Percentiles rank a stretch among this genome's conserved stretches.
These are phyloP conservation scores for Aureobasidium leucospermi DNA, from an alignment of 2,329 filamentous ascomycete species.

Conservation along the genomic window DNA sequence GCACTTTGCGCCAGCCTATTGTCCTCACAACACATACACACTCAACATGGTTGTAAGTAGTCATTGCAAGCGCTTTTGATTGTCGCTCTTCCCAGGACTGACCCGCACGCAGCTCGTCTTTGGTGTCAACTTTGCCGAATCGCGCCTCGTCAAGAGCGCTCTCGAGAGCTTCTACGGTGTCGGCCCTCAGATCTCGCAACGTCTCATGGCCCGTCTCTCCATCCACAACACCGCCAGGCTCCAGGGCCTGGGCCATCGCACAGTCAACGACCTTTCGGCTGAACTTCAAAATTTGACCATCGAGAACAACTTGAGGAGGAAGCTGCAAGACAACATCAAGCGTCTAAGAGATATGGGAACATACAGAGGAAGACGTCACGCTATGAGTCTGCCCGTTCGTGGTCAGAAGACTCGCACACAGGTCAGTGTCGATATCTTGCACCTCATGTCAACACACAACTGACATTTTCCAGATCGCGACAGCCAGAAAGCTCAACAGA, in stretches of 20 bases:
- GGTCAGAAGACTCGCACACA: conserved; percentile 83
- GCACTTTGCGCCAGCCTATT: too few species aligned
- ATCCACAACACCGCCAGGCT: conserved; percentile 80
- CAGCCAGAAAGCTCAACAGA: conserved; percentile 51
- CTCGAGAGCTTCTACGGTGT: conserved; percentile 84
- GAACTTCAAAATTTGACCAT: conserved; percentile 89
- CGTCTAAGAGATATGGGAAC: conserved; percentile 84
- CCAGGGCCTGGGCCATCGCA: conserved; percentile 65
- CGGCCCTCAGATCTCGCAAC: conserved; percentile 59
- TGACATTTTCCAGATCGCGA: conserved; percentile 42
- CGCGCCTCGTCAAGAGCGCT: conserved; percentile 60
- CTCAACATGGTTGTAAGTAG: conserved; percentile 16
- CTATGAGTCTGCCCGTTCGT: conserved; percentile 83
- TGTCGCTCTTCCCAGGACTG: neutral
- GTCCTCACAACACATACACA: neutral
- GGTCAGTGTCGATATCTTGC: conserved; percentile 33
- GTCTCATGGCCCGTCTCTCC: conserved; percentile 79
- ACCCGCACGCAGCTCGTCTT: conserved; percentile 54
- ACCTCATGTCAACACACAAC: neutral
- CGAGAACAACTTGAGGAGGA: conserved; percentile 75
- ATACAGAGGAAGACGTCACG: conserved; percentile 83
- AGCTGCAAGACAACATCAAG: conserved; percentile 77
- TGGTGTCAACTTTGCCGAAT: conserved; percentile 78
- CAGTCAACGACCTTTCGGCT: conserved; percentile 72
- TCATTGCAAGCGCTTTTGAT: neutral